phyloP scores from a whole-genome alignment of 176 grass and related monocot genomes.

The Musa beccarii region DNA sequence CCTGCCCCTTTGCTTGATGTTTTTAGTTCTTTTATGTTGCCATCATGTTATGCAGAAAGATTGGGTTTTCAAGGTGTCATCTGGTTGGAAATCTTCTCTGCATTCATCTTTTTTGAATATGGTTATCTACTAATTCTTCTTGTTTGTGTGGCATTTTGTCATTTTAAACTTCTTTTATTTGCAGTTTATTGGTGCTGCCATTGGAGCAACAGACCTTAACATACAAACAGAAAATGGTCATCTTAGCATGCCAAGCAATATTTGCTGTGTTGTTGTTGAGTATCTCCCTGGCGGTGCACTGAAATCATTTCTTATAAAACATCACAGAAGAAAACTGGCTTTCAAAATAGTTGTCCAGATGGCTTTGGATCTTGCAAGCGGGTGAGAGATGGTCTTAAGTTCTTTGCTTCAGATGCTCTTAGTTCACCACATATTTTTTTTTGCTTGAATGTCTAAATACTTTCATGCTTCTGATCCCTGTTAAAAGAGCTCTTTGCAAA shows the following conservation, averaged over 20 bases:
- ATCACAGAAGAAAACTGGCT: constrained; percentile 86
- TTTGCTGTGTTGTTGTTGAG: constrained; percentile 60
- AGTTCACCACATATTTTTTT: neutral
- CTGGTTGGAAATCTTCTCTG: no score
- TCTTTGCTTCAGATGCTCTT: neutral
- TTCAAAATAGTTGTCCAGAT: constrained; percentile 94
- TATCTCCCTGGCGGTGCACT: constrained; percentile 92
- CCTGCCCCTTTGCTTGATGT: no score
- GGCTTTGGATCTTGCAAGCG: constrained; percentile 82
- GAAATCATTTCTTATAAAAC: constrained; percentile 99
- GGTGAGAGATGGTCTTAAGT: constrained; percentile 35
- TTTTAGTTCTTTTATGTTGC: no score
- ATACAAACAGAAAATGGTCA: constrained; percentile 87
- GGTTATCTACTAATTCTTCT: neutral
- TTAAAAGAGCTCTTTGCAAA: neutral
- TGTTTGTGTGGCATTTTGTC: constrained; percentile 15
- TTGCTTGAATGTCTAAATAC: neutral
- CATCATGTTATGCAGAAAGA: no score
- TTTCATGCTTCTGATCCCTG: neutral
- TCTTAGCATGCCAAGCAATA: constrained; percentile 82
- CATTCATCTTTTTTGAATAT: neutral
- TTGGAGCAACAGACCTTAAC: constrained; percentile 87
- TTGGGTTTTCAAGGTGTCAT: no score
- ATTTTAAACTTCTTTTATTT: constrained; percentile 2
- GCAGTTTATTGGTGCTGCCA: constrained; percentile 94